These are phyloP conservation scores for Suillus placidus DNA, from an alignment of 768 basidiomycete genomes.

Conservation along the genomic window DNA sequence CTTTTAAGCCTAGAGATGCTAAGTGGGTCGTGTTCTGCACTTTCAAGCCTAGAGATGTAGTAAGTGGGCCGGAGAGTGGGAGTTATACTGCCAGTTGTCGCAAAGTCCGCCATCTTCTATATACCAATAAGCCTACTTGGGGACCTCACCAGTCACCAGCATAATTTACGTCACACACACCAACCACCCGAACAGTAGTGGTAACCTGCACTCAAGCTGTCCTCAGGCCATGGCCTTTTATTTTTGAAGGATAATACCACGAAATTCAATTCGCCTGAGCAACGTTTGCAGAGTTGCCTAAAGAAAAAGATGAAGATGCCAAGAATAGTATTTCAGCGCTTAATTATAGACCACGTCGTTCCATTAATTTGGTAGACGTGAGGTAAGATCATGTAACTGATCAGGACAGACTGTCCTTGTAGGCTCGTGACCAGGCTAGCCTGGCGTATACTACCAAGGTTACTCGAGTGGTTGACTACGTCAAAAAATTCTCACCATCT, in stretches of 20 bases:
- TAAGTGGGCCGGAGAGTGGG: neutral
- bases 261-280: neutral
- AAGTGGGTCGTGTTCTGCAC: neutral
- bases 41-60: neutral
- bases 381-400: neutral
- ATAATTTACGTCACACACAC: neutral
- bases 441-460: too few relatives aligned
- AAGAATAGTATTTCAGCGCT: neutral
- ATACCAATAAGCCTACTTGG: neutral
- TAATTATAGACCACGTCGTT: neutral
- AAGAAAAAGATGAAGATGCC: neutral
- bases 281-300: neutral
- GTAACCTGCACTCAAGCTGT: neutral
- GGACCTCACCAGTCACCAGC: slow-evolving; percentile 11
- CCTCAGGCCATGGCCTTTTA: neutral
- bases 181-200: neutral
- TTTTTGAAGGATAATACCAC: neutral
- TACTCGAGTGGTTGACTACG: too few relatives aligned
- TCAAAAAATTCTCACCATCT: too few relatives aligned
- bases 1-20: neutral
- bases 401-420: neutral
- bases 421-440: too few relatives aligned
- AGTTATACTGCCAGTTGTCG: neutral
- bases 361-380: neutral
- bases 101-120: neutral